Percentiles rank a stretch among this genome's conserved stretches.
These are phyloP conservation scores for Vaccinium vitisidaea DNA, from an alignment of 148 eudicot species.

Conservation along the genomic window DNA sequence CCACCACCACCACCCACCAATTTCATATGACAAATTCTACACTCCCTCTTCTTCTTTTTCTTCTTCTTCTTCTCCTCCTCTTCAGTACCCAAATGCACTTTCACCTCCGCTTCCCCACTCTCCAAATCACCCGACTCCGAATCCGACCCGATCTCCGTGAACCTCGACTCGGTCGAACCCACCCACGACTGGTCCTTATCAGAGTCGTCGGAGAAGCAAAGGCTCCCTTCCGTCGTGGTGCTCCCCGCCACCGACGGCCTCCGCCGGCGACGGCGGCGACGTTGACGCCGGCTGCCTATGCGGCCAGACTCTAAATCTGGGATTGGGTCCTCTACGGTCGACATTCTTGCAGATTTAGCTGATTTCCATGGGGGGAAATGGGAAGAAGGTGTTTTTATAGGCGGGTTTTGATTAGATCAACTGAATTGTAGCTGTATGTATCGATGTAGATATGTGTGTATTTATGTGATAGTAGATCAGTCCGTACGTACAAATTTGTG, in stretches of 20 bases:
- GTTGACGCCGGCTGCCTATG: constrained; percentile 13
- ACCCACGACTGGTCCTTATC: constrained; percentile 10
- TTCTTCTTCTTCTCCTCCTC: neutral
- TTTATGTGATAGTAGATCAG: neutral
- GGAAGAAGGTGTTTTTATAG: neutral
- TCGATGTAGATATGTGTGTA: neutral
- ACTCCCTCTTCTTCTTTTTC: constrained; percentile 25
- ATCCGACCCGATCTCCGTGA: constrained; percentile 8
- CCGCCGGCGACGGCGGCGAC: neutral
- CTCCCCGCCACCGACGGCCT: constrained; percentile 3
- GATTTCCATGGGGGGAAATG: neutral
- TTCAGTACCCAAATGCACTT: constrained; percentile 5
- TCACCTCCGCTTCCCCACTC: constrained; percentile 24
- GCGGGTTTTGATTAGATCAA: neutral
- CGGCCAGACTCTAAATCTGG: constrained; percentile 16
- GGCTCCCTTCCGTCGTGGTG: constrained; percentile 18
- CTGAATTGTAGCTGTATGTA: neutral
- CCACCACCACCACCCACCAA: constrained; percentile 18
- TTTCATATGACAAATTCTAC: constrained; percentile 39
- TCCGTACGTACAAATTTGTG: neutral
- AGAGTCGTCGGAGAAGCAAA: constrained; percentile 25
- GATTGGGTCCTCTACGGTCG: constrained; percentile 10
- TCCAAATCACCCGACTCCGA: constrained; percentile 29
- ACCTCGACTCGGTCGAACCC: constrained; percentile 17
- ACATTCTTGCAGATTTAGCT: constrained; percentile 14